Conservation (phyloP, 352 stramenopile species). For the Chrysophaeum taylorii region DNA sequence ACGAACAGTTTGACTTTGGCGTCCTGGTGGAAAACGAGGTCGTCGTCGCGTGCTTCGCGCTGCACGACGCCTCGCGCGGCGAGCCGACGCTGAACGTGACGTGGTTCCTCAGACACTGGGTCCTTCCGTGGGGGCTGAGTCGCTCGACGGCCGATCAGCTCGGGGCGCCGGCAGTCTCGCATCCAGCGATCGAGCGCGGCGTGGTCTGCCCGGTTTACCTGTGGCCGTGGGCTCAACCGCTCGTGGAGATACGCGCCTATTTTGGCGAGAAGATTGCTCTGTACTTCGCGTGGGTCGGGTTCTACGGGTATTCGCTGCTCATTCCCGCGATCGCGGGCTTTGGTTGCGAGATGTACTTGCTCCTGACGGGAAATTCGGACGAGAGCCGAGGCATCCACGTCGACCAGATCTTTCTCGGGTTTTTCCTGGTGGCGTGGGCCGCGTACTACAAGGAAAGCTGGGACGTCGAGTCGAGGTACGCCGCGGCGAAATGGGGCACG, state of each 20-base stretch:
- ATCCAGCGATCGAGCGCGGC: neutral
- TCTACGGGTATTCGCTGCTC: slow-evolving; percentile 68
- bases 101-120: slow-evolving; percentile 11
- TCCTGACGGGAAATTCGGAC: neutral
- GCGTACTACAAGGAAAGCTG: slow-evolving; percentile 67
- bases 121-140: neutral
- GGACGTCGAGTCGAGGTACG: slow-evolving; percentile 67
- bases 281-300: slow-evolving; percentile 75
- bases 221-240: slow-evolving; percentile 26
- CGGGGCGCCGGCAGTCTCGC: neutral
- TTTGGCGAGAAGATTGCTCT: slow-evolving; percentile 61
- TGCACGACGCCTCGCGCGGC: slow-evolving; percentile 15
- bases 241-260: slow-evolving; percentile 36
- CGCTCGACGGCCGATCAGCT: neutral
- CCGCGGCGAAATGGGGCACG: slow-evolving; percentile 64
- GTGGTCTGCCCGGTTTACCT: neutral
- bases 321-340: slow-evolving; percentile 49
- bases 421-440: slow-evolving; percentile 65
- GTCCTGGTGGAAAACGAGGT: slow-evolving; percentile 13
- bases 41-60: neutral
- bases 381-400: slow-evolving; percentile 45
- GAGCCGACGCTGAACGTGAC: slow-evolving; percentile 6
- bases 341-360: neutral
- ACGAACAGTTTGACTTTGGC: slow-evolving; percentile 16
- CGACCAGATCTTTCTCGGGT: slow-evolving; percentile 41